phyloP scores from a whole-genome alignment of 305 asterid genomes.

The Fraxinus floribunda region DNA sequence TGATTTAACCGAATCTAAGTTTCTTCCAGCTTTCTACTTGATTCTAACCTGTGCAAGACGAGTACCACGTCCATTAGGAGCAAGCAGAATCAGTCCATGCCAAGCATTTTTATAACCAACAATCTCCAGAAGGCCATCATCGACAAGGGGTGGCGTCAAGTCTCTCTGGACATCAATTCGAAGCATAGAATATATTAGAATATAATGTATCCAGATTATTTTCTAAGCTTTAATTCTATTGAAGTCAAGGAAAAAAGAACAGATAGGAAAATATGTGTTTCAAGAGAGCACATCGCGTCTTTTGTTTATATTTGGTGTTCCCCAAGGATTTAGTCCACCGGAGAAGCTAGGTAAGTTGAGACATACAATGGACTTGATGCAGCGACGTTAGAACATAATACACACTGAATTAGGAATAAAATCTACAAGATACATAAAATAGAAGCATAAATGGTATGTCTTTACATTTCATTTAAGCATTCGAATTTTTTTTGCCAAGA shows the following conservation, averaged over 20 bases:
- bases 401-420: background rate
- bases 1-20: background rate
- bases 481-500: background rate
- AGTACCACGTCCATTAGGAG: constrained; percentile 83
- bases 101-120: constrained; percentile 93
- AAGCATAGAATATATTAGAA: constrained; percentile 3
- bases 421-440: background rate
- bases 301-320: constrained; percentile 55
- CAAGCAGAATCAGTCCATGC: constrained; percentile 78
- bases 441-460: background rate
- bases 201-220: background rate
- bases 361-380: constrained; percentile 80
- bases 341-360: constrained; percentile 92
- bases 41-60: constrained; percentile 82
- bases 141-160: constrained; percentile 76
- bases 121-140: constrained; percentile 74
- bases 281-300: constrained; percentile 36
- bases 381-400: constrained; percentile 27
- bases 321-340: constrained; percentile 97
- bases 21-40: background rate
- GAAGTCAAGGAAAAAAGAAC: background rate
- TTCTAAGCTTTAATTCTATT: background rate
- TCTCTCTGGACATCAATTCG: constrained; percentile 53
- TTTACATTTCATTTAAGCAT: background rate
- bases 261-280: background rate